These are phyloP conservation scores for Russula brevipes DNA, from an alignment of 768 basidiomycete genomes.

Conservation along the genomic window DNA sequence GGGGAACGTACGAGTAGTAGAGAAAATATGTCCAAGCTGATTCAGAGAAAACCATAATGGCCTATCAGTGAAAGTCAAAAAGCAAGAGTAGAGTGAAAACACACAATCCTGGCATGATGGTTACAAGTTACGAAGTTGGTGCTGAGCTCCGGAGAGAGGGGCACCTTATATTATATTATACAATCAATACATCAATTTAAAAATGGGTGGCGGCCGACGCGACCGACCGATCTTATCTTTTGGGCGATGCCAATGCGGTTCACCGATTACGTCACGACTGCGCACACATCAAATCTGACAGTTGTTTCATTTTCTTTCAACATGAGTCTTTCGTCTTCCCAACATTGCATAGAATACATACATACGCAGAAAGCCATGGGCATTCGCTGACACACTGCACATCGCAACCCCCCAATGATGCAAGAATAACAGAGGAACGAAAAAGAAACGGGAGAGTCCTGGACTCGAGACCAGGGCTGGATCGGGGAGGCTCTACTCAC, in stretches of 20 bases:
- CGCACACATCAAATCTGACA: too few species aligned
- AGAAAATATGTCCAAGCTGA: conserved; percentile 1
- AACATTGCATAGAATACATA: conserved; percentile 19
- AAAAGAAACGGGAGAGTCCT: not conserved
- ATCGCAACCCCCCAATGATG: not conserved
- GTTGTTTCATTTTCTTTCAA: not conserved
- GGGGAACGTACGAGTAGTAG: conserved; percentile 2
- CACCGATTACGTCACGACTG: too few species aligned
- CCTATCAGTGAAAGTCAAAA: too few species aligned
- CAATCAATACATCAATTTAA: too few species aligned
- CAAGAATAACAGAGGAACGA: not conserved
- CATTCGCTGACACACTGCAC: not conserved
- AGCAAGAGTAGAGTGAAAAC: not conserved
- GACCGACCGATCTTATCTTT: too few species aligned
- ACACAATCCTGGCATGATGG: conserved; percentile 1
- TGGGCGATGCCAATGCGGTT: too few species aligned
- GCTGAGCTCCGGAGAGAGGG: not conserved
- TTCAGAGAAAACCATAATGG: too few species aligned
- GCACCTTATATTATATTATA: too few species aligned
- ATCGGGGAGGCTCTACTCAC: not conserved
- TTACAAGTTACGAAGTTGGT: not conserved
- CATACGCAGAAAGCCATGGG: conserved; percentile 16
- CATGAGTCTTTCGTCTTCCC: conserved; percentile 1
- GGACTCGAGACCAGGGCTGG: not conserved
- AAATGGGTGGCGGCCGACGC: too few species aligned